Base-by-base conservation (phyloP, 2,329 filamentous ascomycete species). In the Scolecobasidium constrictum region DNA sequence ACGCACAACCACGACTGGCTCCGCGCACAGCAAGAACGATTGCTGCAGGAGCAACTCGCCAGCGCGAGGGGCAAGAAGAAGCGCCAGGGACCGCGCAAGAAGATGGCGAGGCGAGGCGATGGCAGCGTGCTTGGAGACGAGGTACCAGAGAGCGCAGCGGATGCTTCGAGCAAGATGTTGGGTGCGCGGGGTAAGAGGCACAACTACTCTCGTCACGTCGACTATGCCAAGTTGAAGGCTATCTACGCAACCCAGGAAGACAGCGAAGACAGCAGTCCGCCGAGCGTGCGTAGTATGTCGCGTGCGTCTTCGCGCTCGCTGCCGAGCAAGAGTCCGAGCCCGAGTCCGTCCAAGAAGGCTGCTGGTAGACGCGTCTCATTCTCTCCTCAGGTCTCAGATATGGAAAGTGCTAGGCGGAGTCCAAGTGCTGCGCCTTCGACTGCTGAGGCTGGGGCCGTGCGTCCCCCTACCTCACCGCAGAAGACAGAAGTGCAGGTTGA, bases 1-100 rank as follows among this genome's bases (percentile, higher is more conserved):
- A 88, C 90, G 46, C 81, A 88, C 57, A 96, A 98, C 61, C 87
- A 92, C 58, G 86, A 93, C 51, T 98, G 88, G 75, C 71, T 98
- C 31, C 83, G 90, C 6, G 75, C 79, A 38, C 83, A 93, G 56
- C 87, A 95, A 56, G 78, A 84, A 47, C 94, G 92, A 60, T 72
- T 83, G 5, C 81, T 93, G 44, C 76, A 83, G 31, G 75, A 79
- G 46, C 85, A 87, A 26, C 60, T 78, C 15, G 68, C 68, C n/a
- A 70, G 73, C 47, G 69, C 68, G 11, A 65, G 67, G 23, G 67
- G 69, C 44, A 68, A 68, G 46, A 63, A 68, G 20, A 75, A 72
- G 52, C 67, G 68, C 41, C 66, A 54, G 46, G 37, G 34, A 2
- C 22, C 35, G n/a, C 26, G 44, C 34, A 38, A 17, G 15, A 47